Evolutionary conservation across 768 basidiomycete species (phyloP), one percentile per base, ranked within the genome.

Genomic region (Clathrus columnatus): DNA sequence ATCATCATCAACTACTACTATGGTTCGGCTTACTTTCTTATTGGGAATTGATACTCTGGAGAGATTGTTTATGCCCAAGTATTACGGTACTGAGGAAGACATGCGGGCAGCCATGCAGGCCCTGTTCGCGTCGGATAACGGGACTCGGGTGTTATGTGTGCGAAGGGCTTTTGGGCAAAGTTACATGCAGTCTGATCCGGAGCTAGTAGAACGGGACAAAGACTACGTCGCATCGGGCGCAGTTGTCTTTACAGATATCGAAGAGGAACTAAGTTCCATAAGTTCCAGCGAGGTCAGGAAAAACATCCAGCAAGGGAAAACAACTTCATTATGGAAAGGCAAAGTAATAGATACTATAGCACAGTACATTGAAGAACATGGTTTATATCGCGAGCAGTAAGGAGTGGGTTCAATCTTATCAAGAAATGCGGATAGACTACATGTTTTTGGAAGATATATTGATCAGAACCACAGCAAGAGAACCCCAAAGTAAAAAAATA

Each of bases 11-110:
- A 24, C 29, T 24, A 49, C 51, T 21, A 50, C 58, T 1, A 29
- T 30, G 58, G 66, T 75, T 2, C 74, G 78, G 57, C 68, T 93
- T 18, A 78, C 79, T 1, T 92, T 91, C 65, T 70, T 91, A 24
- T 71, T 91, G 56, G 93, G 94, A 5, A 77, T 81, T 45, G 94
- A 96, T 64, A 97, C 94, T 1, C 76, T 97, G 46, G 79, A 82
- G 54, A 83, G 93, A 6, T 75, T 95, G 56, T 79, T 93, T 51
- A 75, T 82, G 1, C 79, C 84, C 0, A 79, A 78, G 20, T 95
- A 91, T 66, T 96, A 95, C 58, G 65, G 72, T 49, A 71, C 73
- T 11, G 67, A 68, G 51, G 64, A 69, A 7, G 72, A 68, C 7
- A 91, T 93, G 87, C 61, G 69, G 51, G 54, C 57, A 3, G 73